A percentile compares a stretch with the other conserved stretches of the same genome.
phyloP scores from a whole-genome alignment of 805 yeast species.

The Candida arabinofermentans region DNA sequence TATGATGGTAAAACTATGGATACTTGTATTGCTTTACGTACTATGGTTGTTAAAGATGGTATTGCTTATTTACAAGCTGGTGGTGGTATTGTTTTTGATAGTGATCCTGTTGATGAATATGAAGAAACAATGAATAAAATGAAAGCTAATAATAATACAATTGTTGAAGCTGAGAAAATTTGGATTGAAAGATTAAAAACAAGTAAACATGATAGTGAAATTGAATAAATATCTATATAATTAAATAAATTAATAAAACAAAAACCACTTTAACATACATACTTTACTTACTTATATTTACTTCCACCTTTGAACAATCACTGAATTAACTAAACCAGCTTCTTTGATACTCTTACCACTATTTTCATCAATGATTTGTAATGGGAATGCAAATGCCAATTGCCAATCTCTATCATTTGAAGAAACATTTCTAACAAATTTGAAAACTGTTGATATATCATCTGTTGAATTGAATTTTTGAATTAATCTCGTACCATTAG shows the following conservation, averaged over 20 bases:
- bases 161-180: slow-evolving; percentile 84
- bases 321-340: slow-evolving; percentile 77
- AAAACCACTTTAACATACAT: not conserved
- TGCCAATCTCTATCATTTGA: slow-evolving; percentile 47
- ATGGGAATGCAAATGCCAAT: slow-evolving; percentile 80
- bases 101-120: slow-evolving; percentile 94
- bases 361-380: slow-evolving; percentile 63
- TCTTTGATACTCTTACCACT: slow-evolving; percentile 55
- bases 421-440: slow-evolving; percentile 57
- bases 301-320: slow-evolving; percentile 85
- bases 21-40: slow-evolving; percentile 95
- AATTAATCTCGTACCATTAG: slow-evolving; percentile 69
- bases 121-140: slow-evolving; percentile 96
- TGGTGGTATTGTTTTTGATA: slow-evolving; percentile 95
- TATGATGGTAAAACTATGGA: slow-evolving; percentile 95
- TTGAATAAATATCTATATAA: slow-evolving; percentile 7
- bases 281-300: slow-evolving; percentile 11
- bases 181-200: slow-evolving; percentile 50
- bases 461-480: slow-evolving; percentile 63
- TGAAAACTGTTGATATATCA: slow-evolving; percentile 62
- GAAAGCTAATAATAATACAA: slow-evolving; percentile 87
- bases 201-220: slow-evolving; percentile 24
- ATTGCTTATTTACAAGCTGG: slow-evolving; percentile 95
- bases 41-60: slow-evolving; percentile 92
- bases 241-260: not conserved